Percentiles rank a stretch among this genome's conserved stretches.
Conservation (phyloP, 805 yeast genomes). For the Tetrapisispora fleetii region DNA sequence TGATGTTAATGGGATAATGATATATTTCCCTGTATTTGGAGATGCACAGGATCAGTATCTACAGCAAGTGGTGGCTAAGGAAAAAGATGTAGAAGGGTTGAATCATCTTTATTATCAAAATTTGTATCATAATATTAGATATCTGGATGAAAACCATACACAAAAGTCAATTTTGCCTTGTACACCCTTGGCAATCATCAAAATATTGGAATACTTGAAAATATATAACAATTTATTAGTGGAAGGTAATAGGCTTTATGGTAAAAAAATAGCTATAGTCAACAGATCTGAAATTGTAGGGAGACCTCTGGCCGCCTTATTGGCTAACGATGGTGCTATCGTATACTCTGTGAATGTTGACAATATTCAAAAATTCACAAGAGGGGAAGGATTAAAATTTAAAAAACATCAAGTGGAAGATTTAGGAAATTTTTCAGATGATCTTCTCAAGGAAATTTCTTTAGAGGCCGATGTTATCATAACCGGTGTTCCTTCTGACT, state of each 20-base stretch:
- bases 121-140: constrained; percentile 88
- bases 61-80: constrained; percentile 84
- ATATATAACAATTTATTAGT: constrained; percentile 74
- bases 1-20: constrained; percentile 82
- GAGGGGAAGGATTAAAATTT: constrained; percentile 83
- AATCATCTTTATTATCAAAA: constrained; percentile 86
- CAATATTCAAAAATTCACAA: constrained; percentile 80
- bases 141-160: constrained; percentile 60
- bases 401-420: constrained; percentile 75
- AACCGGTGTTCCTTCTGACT: constrained; percentile 86
- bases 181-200: constrained; percentile 91
- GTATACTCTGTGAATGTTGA: constrained; percentile 87
- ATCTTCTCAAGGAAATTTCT: constrained; percentile 50
- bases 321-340: constrained; percentile 96
- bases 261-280: constrained; percentile 82
- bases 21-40: constrained; percentile 95
- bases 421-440: constrained; percentile 33
- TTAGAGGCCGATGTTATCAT: constrained; percentile 79
- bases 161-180: constrained; percentile 89
- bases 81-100: constrained; percentile 94
- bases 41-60: constrained; percentile 90
- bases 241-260: constrained; percentile 87
- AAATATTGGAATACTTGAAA: constrained; percentile 81
- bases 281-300: constrained; percentile 97
- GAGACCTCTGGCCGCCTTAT: constrained; percentile 87